Evolutionary conservation across 768 basidiomycete genomes (phyloP).

Genomic region (Suillus subluteus): DNA sequence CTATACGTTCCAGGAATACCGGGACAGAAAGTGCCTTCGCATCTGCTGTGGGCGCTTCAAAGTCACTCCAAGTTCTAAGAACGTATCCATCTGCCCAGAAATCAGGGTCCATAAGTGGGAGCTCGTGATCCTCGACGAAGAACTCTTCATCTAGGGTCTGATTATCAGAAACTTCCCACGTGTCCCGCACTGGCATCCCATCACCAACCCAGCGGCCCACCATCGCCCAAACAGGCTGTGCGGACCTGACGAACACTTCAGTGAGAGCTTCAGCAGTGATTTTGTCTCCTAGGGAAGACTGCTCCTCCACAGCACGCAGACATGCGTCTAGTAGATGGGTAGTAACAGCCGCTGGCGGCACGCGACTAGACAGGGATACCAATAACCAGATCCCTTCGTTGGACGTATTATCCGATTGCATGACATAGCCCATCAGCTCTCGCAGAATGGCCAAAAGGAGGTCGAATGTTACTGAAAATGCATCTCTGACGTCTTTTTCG

Average conservation of each 20-base stretch:
- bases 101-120: conserved; percentile 68
- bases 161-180: conserved; percentile 27
- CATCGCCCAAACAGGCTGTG: conserved; percentile 78
- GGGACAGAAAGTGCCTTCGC: conserved; percentile 45
- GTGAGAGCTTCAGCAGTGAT: conserved; percentile 60
- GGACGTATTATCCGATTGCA: conserved; percentile 30
- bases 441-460: conserved; percentile 56
- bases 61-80: conserved; percentile 46
- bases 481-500: conserved; percentile 59
- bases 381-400: conserved; percentile 44
- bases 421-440: conserved; percentile 33
- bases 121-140: conserved; percentile 75
- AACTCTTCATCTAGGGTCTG: conserved; percentile 68
- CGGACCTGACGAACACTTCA: conserved; percentile 61
- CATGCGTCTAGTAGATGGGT: conserved; percentile 66
- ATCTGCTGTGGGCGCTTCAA: conserved; percentile 29
- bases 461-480: conserved; percentile 60
- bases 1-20: conserved; percentile 62
- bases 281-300: conserved; percentile 59
- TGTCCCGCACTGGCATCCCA: conserved; percentile 62
- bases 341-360: conserved; percentile 56
- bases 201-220: conserved; percentile 71
- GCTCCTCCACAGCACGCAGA: conserved; percentile 57
- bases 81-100: conserved; percentile 80
- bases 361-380: conserved; percentile 40